Base-by-base conservation (phyloP, 208 protist genomes). In the Trypanosoma congolense region DNA sequence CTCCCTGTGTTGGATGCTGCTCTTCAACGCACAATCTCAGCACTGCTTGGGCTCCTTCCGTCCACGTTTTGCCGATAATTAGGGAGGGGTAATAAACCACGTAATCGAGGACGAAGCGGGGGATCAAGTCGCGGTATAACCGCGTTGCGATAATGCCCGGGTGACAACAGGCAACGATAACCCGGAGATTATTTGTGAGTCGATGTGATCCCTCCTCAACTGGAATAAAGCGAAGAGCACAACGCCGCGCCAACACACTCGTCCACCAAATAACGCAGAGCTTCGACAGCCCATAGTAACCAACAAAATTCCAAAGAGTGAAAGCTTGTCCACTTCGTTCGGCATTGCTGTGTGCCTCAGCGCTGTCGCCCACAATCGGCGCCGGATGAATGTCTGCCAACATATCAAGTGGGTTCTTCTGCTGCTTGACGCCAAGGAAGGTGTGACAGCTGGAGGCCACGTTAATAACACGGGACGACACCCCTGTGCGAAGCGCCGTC, bases 211-310 rank as follows among this genome's bases (percentile, higher is more conserved):
- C 24, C 18, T 56, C 29, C 2, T 33, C 49, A 31, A 30, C n/a
- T 30, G 16, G 19, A 43, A 83, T 77, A 53, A 63, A 69, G 43
- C 58, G 55, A 24, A 48, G 57, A 24, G 71, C 44, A 41, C 80
- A 62, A 46, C 78, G 70, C 5, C 71, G 74, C 1, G 80, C 77
- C 26, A 89, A 68, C 26, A 93, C 44, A 8, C 54, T 60, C 5
- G 87, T 91, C 61, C 90, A 90, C 83, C 87, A 94, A 41, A 91
- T 61, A 4, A 87, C 69, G 46, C 83, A 91, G 38, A 94, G 62
- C 59, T 94, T 94, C 2, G 81, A 90, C 14, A 94, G 69, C 0
- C 87, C 87, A 46, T 94, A 94, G 61, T 92, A 91, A 31, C 76
- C 78, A 2, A 91, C 79, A 72, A 91, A 94, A 40, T 75, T 87